Conservation (phyloP, 148 eudicot genomes). For the Chenopodium album region DNA sequence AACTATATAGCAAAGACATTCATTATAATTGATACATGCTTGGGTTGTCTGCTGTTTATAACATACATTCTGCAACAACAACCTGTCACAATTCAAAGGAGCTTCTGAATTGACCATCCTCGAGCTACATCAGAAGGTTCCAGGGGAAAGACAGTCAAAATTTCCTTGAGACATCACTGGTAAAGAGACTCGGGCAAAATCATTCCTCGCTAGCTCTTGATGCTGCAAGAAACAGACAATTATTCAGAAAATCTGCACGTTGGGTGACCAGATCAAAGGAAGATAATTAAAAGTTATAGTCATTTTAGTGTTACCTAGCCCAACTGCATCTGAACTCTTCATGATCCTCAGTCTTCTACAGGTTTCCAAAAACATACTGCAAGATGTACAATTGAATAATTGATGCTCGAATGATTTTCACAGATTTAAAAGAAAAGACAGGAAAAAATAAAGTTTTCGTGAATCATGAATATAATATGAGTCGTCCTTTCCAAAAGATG, state of each 20-base stretch:
- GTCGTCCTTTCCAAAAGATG: background rate
- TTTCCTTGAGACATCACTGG: background rate
- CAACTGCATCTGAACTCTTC: conserved; percentile 40
- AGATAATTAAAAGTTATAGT: background rate
- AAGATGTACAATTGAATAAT: background rate
- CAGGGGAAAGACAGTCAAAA: background rate
- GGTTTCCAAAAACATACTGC: conserved; percentile 37
- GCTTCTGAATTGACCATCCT: conserved; percentile 8
- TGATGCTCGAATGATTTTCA: background rate
- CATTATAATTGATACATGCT: background rate
- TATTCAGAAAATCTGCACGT: background rate
- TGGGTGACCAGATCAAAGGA: background rate
- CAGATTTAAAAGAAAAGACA: background rate
- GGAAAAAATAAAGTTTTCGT: background rate
- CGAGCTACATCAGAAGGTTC: conserved; percentile 4
- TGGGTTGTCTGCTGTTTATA: conserved; percentile 9
- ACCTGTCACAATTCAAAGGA: background rate
- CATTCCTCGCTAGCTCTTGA: conserved; percentile 19
- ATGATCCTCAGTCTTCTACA: conserved; percentile 43
- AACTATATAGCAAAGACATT: conserved; percentile 5
- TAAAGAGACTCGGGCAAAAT: background rate
- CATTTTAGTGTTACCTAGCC: conserved; percentile 25
- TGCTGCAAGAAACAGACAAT: conserved; percentile 19
- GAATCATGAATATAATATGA: background rate
- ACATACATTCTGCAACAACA: background rate